Percentiles rank a stretch among this genome's conserved stretches.
These are phyloP conservation scores for Diaporthe nobilis DNA, from an alignment of 2,329 filamentous ascomycete species.

Conservation along the genomic window DNA sequence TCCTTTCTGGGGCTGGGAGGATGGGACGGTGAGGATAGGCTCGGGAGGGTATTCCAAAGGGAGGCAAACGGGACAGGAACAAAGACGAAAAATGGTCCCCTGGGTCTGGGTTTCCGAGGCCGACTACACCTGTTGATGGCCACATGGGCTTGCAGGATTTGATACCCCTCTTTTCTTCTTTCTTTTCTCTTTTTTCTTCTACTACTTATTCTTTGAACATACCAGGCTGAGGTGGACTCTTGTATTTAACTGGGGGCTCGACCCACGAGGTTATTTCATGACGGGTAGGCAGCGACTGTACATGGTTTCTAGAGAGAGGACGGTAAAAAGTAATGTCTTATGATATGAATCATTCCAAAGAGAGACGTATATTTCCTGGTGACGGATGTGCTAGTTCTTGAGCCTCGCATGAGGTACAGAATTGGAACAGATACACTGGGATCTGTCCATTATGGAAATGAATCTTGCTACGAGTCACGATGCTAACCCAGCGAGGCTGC, in stretches of 20 bases:
- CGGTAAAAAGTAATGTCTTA: constrained; percentile 37
- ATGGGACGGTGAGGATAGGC: not conserved
- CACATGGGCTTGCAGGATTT: constrained; percentile 34
- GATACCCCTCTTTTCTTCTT: constrained; percentile 38
- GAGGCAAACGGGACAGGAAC: not conserved
- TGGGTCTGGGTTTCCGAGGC: constrained; percentile 6
- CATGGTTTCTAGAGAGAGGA: constrained; percentile 19
- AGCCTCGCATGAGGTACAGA: no score
- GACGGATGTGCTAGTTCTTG: not conserved
- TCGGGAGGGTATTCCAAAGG: not conserved
- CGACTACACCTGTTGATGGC: constrained; percentile 24
- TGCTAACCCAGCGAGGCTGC: no score
- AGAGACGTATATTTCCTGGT: not conserved
- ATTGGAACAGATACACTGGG: not conserved
- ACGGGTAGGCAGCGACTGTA: constrained; percentile 29
- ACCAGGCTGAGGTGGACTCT: constrained; percentile 24
- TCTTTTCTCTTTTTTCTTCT: constrained; percentile 9
- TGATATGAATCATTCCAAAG: constrained; percentile 11
- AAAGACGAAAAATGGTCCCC: not conserved
- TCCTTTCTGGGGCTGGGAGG: not conserved
- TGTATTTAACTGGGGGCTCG: constrained; percentile 1
- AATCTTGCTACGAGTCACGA: not conserved
- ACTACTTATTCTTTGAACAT: constrained; percentile 17
- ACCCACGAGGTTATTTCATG: constrained; percentile 1
- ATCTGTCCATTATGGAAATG: not conserved